Base-by-base conservation (phyloP, 306 rosid species). In the Cucurbita ficifolia region DNA sequence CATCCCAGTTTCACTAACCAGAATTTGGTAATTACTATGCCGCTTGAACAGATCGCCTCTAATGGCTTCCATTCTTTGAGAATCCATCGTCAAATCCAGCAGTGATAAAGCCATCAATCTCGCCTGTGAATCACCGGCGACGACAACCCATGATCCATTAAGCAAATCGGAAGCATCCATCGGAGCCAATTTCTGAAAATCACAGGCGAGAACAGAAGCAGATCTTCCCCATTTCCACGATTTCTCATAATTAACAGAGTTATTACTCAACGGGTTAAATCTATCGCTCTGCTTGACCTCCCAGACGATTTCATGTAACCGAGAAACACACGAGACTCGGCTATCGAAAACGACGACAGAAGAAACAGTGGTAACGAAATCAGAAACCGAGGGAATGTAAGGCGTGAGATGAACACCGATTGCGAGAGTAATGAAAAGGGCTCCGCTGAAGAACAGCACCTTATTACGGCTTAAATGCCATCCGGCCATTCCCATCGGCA, bases 401-500 rank as follows among this genome's bases (percentile, higher is more conserved):
- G 98, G 93, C 56, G 96, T 88, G 43, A 93, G 84, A 80, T 93
- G 98, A 76, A 93, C 97, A 55, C 96, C 96, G 68, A 93, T 86
- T 13, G 98, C 98, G 59, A 93, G 98, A 3, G 97, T 83, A 74
- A 93, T 90, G 82, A 93, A 93, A 49, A 93, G 96, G 36, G 96
- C 93, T 5, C 97, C 97, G 77, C 97, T 81, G 84, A 93, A 93
- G 77, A 93, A 93, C 51, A 93, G 92, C 81, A 90, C 87, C 72
- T 93, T 93, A 86, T 93, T 93, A 56, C 98, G 96, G 80, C 98
- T 90, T 73, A 90, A 84, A 72, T 93, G 98, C 88, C 90, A 93
- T 12, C 98, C 97, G 6, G 98, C 98, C 97, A 93, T 90, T 43
- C 84, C 97, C 98, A 93, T 93, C 21, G 98, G 98, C 33, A 93